Base-by-base conservation (phyloP, 2,329 filamentous ascomycete species). In the Fragosphaeria purpurea region DNA sequence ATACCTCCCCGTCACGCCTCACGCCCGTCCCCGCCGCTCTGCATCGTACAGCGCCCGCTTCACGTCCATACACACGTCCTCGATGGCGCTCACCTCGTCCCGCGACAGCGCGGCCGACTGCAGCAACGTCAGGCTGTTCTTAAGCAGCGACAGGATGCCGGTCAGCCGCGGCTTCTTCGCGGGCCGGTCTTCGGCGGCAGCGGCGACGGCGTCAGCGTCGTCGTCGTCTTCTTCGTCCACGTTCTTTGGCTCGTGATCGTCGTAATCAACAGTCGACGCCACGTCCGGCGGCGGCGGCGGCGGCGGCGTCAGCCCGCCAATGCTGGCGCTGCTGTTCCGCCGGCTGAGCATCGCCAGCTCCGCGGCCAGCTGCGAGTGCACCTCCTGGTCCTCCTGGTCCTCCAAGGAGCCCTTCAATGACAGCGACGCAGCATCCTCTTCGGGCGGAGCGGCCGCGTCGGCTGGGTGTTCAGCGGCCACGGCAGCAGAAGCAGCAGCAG, bases 61-160 rank as follows among this genome's bases (percentile, higher is more conserved):
- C 56, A 91, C 79, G 63, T 91, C 85, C 70, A 90, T 87, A 62
- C 93, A 73, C 59, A 88, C 69, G 61, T 90, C 84, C 61, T 93
- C 87, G 57, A 93, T 74, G 62, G 83, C 75, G 53, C 82, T 75
- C 48, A 88, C 78, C 54, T 87, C 81, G 9, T 77, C 72, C 9
- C 79, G 74, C 12, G 80, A 80, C 41, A 94, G 66, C 12, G 76
- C 71, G 30, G 81, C 72, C 33, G 67, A 69, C 49, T 74, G 76
- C 52, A 89, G 70, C 55, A 80, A 74, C 22, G 73, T 70, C 31
- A 93, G 65, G 0, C 85, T 70, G 22, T 67, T 69, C 54, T 68
- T 72, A 42, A 85, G 71, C 39, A 74, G 70, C 53, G 64, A 65
- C 54, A 82, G 70, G 53, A 86, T 80, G 56, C 66, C 69, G 54